Evolutionary conservation across 371 early-diverging fungal species (phyloP), one percentile per base, ranked within the genome.

Genomic region (Mucor mucedo): DNA sequence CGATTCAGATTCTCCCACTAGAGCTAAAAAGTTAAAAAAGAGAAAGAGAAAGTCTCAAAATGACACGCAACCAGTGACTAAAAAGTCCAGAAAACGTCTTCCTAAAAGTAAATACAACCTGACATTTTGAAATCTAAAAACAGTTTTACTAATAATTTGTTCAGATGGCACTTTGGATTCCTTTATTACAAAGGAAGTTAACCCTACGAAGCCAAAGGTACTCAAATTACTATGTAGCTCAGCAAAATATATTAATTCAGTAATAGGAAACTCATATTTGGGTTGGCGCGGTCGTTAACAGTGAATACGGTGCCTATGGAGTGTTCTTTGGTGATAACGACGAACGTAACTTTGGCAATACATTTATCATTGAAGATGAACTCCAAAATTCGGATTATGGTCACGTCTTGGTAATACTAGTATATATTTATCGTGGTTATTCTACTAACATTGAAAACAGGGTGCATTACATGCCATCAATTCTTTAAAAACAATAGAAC

Each of bases 321-420:
- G n/a, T 61, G 28, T 66, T 57, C 38, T 62, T 52, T 40, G 67
- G 67, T 13, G 47, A 55, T 30, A 30, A 62, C 5, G 67, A 66
- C n/a, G 16, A 56, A 21, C 61, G 62, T 2, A 66, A 62, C 27
- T 55, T 13, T 16, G 56, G 56, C 11, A 32, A 60, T 28, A 44
- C 56, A 14, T 63, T 48, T 29, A 50, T 45, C 13, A 58, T 52
- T 8, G 54, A 58, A 11, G 21, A 40, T 27, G 42, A 48, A 9
- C 44, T 62, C 7, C 57, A 50, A 49, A 64, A 69, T 41, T 9
- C 52, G 16, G 64, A 69, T 40, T 63, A 63, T 52, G 64, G 45
- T 44, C 52, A 55, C 45, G 50, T 49, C 0, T 39, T 64, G 58
- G 68, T 68, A 52, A 66, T 49, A 33, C 33, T 32, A 41, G 40